A percentile compares a stretch with the other conserved stretches of the same genome.
Evolutionary conservation across 176 grass and related monocot species (phyloP).

Genomic region (Bolboschoenus planiculmis): DNA sequence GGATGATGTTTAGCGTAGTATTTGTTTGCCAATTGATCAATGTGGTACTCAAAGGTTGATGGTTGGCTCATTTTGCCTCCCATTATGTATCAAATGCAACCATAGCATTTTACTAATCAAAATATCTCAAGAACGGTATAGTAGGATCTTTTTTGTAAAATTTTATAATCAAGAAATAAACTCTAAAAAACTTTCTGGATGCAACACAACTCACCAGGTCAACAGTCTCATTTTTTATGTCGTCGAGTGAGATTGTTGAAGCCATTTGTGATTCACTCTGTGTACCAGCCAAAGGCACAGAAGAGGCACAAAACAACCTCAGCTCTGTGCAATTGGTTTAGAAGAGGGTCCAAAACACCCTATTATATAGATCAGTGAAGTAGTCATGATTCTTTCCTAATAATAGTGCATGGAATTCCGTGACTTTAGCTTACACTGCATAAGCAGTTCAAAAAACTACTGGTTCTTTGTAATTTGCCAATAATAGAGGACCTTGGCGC

Average conservation of each 20-base stretch:
- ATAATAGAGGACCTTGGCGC: background rate
- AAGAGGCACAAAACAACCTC: slow-evolving; percentile 9
- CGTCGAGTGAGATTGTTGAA: slow-evolving; percentile 49
- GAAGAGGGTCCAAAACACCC: background rate
- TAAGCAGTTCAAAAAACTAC: background rate
- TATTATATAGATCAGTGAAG: slow-evolving; percentile 26
- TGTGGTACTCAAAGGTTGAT: background rate
- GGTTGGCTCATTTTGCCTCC: background rate
- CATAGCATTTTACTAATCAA: background rate
- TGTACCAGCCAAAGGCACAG: background rate
- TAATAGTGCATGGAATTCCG: background rate
- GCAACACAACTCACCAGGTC: slow-evolving; percentile 41
- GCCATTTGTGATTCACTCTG: slow-evolving; percentile 39
- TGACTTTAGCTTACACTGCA: background rate
- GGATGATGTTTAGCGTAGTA: background rate
- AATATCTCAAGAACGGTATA: background rate
- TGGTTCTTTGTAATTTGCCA: background rate
- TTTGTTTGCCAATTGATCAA: background rate
- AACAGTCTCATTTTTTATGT: slow-evolving; percentile 41
- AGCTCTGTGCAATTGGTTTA: background rate
- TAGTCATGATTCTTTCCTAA: slow-evolving; percentile 10
- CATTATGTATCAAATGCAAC: background rate
- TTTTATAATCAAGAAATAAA: background rate
- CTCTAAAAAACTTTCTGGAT: background rate
- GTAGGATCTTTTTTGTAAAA: background rate